Conservation (phyloP, 768 basidiomycete species). For the Termitomyces sp. region DNA sequence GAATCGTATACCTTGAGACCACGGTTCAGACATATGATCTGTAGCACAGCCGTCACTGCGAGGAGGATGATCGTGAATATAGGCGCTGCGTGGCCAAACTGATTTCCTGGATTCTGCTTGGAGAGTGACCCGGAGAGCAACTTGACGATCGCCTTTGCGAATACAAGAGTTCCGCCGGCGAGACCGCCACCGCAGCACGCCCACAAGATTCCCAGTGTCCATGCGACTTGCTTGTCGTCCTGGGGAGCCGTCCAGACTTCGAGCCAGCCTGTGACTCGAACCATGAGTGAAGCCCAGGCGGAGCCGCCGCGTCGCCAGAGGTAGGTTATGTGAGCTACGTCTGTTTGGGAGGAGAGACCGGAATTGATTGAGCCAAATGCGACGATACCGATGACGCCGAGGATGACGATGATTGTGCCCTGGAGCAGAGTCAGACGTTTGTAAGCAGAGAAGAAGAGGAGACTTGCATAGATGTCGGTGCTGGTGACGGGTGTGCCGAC, state of each 20-base stretch:
- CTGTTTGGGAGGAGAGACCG: slow-evolving; percentile 70
- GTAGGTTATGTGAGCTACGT: slow-evolving; percentile 70
- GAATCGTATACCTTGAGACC: slow-evolving; percentile 90
- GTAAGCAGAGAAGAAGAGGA: background rate
- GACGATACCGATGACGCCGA: slow-evolving; percentile 86
- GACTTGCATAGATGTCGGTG: slow-evolving; percentile 75
- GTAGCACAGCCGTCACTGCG: slow-evolving; percentile 73
- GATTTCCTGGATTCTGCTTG: slow-evolving; percentile 80
- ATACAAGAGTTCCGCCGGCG: slow-evolving; percentile 86
- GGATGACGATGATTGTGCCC: slow-evolving; percentile 80
- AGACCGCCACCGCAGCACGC: slow-evolving; percentile 89
- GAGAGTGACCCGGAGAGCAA: slow-evolving; percentile 73
- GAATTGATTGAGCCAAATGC: slow-evolving; percentile 83
- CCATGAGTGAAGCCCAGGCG: slow-evolving; percentile 44
- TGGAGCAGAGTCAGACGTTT: slow-evolving; percentile 22
- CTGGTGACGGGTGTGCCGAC: slow-evolving; percentile 83
- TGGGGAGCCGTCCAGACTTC: slow-evolving; percentile 76
- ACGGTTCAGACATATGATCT: slow-evolving; percentile 90
- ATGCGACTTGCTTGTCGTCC: slow-evolving; percentile 82
- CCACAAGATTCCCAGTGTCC: slow-evolving; percentile 93
- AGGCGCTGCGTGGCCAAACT: slow-evolving; percentile 78
- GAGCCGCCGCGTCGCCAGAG: slow-evolving; percentile 84
- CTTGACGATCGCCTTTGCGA: slow-evolving; percentile 74
- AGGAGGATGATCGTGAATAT: slow-evolving; percentile 73
- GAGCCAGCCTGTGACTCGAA: slow-evolving; percentile 55